Conservation (phyloP, 2,329 filamentous ascomycete species). For the Domatiomyces globalis region DNA sequence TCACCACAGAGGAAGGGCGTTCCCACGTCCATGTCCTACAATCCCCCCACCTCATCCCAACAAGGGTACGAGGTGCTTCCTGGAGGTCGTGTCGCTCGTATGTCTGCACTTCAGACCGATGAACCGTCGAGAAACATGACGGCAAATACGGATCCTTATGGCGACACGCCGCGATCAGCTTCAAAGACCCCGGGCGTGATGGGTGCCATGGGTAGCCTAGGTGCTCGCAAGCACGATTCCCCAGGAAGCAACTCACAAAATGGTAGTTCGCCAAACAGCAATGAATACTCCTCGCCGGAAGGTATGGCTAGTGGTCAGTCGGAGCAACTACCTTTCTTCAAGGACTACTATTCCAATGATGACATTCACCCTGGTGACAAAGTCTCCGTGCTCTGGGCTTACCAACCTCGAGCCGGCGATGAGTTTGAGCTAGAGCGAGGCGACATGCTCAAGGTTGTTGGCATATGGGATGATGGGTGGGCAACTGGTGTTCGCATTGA, state of each 20-base stretch:
- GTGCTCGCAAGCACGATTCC: conserved; percentile 53
- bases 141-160: conserved; percentile 52
- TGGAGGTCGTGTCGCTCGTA: conserved; percentile 80
- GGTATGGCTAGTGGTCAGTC: conserved; percentile 79
- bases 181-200: conserved; percentile 25
- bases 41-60: conserved; percentile 21
- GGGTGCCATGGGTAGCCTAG: conserved; percentile 28
- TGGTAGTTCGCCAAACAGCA: conserved; percentile 60
- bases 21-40: conserved; percentile 31
- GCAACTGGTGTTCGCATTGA: conserved; percentile 77
- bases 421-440: conserved; percentile 88
- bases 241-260: conserved; percentile 69
- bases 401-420: conserved; percentile 82
- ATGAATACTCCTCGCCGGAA: conserved; percentile 69
- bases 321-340: conserved; percentile 90
- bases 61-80: conserved; percentile 60
- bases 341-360: conserved; percentile 96
- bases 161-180: conserved; percentile 57
- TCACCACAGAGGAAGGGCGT: conserved; percentile 44
- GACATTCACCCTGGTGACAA: conserved; percentile 86
- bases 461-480: conserved; percentile 99
- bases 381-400: conserved; percentile 88
- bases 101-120: conserved; percentile 71
- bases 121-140: conserved; percentile 39
- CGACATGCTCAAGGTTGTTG: conserved; percentile 95